Evolutionary conservation across 139 green algal genomes (phyloP), one percentile per base, ranked within the genome.

Genomic region (Trebouxia sp.): DNA sequence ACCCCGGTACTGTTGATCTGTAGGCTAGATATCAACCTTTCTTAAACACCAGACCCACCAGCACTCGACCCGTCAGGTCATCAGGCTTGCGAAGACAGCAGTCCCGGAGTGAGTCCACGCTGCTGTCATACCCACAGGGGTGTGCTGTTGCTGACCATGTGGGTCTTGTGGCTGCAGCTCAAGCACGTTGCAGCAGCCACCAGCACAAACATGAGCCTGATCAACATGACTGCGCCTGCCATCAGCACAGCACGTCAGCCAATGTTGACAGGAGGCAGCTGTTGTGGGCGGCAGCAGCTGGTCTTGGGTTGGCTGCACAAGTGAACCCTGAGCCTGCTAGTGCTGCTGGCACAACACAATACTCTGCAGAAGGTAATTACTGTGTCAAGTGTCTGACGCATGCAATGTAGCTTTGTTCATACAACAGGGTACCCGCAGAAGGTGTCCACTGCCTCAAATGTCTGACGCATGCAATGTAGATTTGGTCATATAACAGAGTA

Each of bases 281-380:
- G 35, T 15, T 72, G 62, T 72, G 62, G 62, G n/a, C n/a, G n/a
- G n/a, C 62, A 72, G 35, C 62, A 72, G 62, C 62, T 9, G 62
- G 62, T 14, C 32, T 35, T n/a, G 43, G 28, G 20, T n/a, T 72
- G 35, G 62, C 62, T 72, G 11, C 62, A 45, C 28, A 38, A 20
- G 35, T 43, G 14, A 37, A 12, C 20, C 62, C 62, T 72, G 62
- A 14, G 28, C 32, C 62, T 30, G 62, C 62, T 72, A 35, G 14
- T 42, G 62, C 62, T 43, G 62, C 62, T 15, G 62, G 62, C 20
- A 42, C 32, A 24, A 35, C 37, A 37, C 62, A 72, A 3, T 72
- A 72, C 32, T 72, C 62, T 30, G 62, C 62, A 72, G 62, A 72
- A 28, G 62, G 62, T 72, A 45, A 28, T 1, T 66, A 0, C 5